These are phyloP conservation scores for Lyophyllum decastes DNA, from an alignment of 768 basidiomycete genomes.

Conservation along the genomic window DNA sequence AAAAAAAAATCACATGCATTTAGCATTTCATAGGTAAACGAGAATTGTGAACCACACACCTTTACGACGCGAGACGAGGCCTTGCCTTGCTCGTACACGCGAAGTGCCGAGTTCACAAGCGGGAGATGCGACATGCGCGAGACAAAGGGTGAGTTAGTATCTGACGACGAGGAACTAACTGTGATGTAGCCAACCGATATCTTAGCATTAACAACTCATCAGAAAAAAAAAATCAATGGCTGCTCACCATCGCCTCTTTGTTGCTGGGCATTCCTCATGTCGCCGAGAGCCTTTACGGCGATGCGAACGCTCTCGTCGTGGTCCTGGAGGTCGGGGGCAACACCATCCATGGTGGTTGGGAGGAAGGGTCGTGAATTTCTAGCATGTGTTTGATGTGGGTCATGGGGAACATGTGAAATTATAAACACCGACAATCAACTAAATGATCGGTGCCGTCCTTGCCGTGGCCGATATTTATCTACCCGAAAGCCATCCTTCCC, in stretches of 20 bases:
- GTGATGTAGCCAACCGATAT: neutral
- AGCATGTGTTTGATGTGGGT: slow-evolving; percentile 17
- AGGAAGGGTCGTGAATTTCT: slow-evolving; percentile 4
- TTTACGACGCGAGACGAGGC: slow-evolving; percentile 84
- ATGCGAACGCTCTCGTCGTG: slow-evolving; percentile 81
- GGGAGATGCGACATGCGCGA: slow-evolving; percentile 68
- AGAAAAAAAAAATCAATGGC: slow-evolving; percentile 1
- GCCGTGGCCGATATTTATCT: no score
- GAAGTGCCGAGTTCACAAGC: slow-evolving; percentile 69
- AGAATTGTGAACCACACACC: slow-evolving; percentile 41
- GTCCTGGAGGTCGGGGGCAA: slow-evolving; percentile 31
- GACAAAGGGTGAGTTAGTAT: slow-evolving; percentile 35
- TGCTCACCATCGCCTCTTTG: slow-evolving; percentile 15
- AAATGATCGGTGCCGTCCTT: neutral
- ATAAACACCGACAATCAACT: slow-evolving; percentile 5
- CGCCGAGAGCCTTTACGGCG: slow-evolving; percentile 73
- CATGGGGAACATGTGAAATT: slow-evolving; percentile 16
- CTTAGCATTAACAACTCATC: neutral
- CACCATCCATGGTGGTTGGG: slow-evolving; percentile 19
- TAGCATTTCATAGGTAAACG: neutral
- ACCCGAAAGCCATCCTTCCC: no score
- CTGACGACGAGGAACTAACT: slow-evolving; percentile 13
- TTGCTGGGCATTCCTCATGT: slow-evolving; percentile 60
- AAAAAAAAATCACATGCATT: slow-evolving; percentile 22
- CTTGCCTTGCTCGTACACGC: slow-evolving; percentile 82